Conservation (phyloP, 2,329 filamentous ascomycete genomes). For the Aspergillus floridensis region DNA sequence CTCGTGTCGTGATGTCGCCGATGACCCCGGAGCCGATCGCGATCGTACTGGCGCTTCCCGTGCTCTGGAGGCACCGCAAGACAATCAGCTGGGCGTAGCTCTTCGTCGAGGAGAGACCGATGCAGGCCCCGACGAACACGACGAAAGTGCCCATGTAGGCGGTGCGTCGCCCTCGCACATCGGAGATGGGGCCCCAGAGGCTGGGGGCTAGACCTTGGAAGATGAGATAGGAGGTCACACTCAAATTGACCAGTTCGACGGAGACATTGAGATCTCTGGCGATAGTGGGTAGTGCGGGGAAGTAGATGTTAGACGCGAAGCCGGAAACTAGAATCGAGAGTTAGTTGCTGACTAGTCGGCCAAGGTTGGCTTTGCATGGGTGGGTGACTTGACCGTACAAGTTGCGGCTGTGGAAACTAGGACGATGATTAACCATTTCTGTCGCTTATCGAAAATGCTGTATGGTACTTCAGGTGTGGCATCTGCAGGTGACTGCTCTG, state of each 20-base stretch:
- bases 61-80: slow-evolving; percentile 39
- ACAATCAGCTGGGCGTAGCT: slow-evolving; percentile 39
- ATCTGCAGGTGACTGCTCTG: background rate
- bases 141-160: slow-evolving; percentile 54
- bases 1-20: slow-evolving; percentile 37
- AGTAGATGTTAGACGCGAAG: no score
- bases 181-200: slow-evolving; percentile 51
- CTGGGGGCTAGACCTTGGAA: slow-evolving; percentile 56
- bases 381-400: slow-evolving; percentile 31
- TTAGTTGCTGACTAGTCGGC: no score
- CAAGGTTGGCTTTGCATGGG: no score
- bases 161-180: slow-evolving; percentile 51
- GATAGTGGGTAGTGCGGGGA: no score
- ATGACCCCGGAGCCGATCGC: slow-evolving; percentile 41
- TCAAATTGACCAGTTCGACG: no score
- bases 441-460: slow-evolving; percentile 52
- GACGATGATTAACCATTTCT: slow-evolving; percentile 49
- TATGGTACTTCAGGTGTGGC: slow-evolving; percentile 35
- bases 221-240: slow-evolving; percentile 18
- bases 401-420: slow-evolving; percentile 53
- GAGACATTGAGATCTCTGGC: no score
- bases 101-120: slow-evolving; percentile 40
- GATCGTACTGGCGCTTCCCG: slow-evolving; percentile 41
- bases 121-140: slow-evolving; percentile 43
- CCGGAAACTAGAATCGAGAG: no score